Conservation (phyloP, 2,329 filamentous ascomycete species). For the Mollisiaceae sp. region DNA sequence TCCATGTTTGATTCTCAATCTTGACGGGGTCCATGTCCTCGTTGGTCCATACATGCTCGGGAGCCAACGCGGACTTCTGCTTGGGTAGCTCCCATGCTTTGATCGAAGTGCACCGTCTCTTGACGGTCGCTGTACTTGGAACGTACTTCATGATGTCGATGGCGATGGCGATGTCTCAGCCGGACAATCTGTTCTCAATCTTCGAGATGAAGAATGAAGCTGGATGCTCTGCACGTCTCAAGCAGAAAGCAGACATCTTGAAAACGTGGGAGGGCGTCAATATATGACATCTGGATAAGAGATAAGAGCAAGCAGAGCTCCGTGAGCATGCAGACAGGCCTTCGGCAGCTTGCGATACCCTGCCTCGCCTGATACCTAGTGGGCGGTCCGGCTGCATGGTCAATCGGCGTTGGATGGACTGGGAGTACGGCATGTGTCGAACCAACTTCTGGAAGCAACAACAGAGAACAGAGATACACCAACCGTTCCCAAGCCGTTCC, state of each 20-base stretch:
- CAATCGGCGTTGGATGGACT: not conserved
- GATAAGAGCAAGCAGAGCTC: not conserved
- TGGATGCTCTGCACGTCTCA: constrained; percentile 3
- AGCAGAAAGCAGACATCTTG: not conserved
- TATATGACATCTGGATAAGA: not conserved
- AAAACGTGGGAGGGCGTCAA: not conserved
- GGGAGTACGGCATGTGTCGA: not conserved
- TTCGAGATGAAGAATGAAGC: not conserved
- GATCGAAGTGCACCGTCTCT: constrained; percentile 47
- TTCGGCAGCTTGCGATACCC: constrained; percentile 1
- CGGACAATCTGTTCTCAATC: not conserved
- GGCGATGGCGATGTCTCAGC: not conserved
- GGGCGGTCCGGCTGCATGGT: not conserved
- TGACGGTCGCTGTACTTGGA: constrained; percentile 45
- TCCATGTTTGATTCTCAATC: constrained; percentile 41
- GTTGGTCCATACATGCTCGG: constrained; percentile 50
- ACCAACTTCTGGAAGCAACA: not conserved
- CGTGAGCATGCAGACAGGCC: not conserved
- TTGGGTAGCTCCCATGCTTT: constrained; percentile 54
- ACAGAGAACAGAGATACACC: not conserved
- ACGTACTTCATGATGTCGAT: constrained; percentile 38
- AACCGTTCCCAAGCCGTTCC: not conserved
- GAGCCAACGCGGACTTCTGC: constrained; percentile 52
- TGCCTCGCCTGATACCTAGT: not conserved
- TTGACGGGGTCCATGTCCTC: constrained; percentile 43